Conservation (phyloP, 768 basidiomycete species). For the Neoboletus brunneissimus region DNA sequence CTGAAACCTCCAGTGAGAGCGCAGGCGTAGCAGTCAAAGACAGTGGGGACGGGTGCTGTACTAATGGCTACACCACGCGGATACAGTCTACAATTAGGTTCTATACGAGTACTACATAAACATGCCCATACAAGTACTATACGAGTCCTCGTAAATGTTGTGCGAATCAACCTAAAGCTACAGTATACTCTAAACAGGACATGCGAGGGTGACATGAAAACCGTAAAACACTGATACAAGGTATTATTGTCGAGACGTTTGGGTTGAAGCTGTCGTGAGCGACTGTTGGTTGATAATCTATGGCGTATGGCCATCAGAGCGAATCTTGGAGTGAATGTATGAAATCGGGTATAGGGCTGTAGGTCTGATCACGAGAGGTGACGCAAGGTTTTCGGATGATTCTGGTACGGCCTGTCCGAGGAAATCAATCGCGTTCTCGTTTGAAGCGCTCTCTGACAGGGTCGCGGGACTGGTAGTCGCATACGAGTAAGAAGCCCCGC, state of each 20-base stretch:
- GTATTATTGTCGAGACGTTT: neutral
- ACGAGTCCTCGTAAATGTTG: neutral
- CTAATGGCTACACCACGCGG: neutral
- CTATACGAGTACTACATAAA: constrained; percentile 6
- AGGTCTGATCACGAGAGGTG: constrained; percentile 27
- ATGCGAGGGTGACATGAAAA: constrained; percentile 1
- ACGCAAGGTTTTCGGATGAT: constrained; percentile 8
- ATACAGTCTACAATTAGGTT: constrained; percentile 1
- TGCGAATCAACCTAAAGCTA: constrained; percentile 7
- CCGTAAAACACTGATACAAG: constrained; percentile 7
- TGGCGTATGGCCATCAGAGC: constrained; percentile 3
- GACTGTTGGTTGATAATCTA: constrained; percentile 1
- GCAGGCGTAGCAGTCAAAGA: neutral
- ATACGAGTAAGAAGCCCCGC: constrained; percentile 7
- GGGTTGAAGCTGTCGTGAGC: neutral
- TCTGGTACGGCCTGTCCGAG: neutral
- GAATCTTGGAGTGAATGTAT: constrained; percentile 19
- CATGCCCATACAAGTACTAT: neutral
- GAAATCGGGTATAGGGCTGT: constrained; percentile 29
- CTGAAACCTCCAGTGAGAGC: neutral
- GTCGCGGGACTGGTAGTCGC: constrained; percentile 3
- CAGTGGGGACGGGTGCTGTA: neutral
- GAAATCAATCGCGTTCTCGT: neutral
- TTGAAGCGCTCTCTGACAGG: constrained; percentile 3
- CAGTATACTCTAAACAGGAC: constrained; percentile 13